phyloP scores from a whole-genome alignment of 2,329 filamentous ascomycete genomes.

The Exophiala alcalophila region DNA sequence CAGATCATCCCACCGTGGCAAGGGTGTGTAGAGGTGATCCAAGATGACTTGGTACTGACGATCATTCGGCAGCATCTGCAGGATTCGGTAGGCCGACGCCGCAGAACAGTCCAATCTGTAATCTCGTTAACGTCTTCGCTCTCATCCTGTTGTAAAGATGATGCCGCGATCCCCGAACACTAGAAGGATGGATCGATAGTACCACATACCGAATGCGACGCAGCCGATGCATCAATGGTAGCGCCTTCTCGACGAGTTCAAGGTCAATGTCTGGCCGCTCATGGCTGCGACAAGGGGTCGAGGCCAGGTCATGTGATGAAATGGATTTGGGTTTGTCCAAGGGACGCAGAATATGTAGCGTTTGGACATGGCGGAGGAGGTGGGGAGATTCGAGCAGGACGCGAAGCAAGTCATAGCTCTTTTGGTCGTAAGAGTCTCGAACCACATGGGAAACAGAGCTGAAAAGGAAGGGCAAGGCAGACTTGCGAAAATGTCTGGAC shows the following conservation, averaged over 20 bases:
- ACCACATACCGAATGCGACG: constrained; percentile 20
- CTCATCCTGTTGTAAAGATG: too few relatives aligned
- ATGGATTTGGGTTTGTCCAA: constrained; percentile 1
- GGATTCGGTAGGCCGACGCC: constrained; percentile 11
- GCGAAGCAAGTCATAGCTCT: constrained; percentile 9
- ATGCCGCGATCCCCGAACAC: too few relatives aligned
- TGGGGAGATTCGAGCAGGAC: constrained; percentile 12
- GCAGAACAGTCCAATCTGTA: constrained; percentile 21
- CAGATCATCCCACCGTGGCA: constrained; percentile 9
- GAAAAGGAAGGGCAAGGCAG: constrained; percentile 22
- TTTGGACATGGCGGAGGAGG: constrained; percentile 19
- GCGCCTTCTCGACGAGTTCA: constrained; percentile 4
- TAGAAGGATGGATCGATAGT: too few relatives aligned
- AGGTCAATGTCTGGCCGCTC: constrained; percentile 6
- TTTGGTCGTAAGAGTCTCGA: constrained; percentile 13
- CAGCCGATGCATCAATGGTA: constrained; percentile 23
- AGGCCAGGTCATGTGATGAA: background rate
- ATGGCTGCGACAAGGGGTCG: background rate
- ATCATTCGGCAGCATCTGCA: constrained; percentile 16
- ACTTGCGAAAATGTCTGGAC: constrained; percentile 17
- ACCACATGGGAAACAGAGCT: constrained; percentile 19
- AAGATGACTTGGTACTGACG: constrained; percentile 19
- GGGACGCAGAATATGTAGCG: constrained; percentile 15
- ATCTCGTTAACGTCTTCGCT: too few relatives aligned
- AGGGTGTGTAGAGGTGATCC: constrained; percentile 17